Conservation (phyloP, 2,329 filamentous ascomycete genomes). For the Fonsecaea pugnacius region DNA sequence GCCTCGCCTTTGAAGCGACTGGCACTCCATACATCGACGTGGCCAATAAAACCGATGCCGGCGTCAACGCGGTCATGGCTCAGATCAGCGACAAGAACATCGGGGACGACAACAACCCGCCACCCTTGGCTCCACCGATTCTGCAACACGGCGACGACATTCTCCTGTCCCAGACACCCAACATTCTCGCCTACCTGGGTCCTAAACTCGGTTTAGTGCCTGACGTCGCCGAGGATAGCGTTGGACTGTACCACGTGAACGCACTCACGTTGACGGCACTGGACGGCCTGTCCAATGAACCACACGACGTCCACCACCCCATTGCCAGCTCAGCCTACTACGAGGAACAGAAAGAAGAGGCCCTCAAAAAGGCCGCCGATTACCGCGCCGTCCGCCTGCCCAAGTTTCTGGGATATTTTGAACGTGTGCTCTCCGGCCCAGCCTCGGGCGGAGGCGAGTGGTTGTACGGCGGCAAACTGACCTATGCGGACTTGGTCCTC, state of each 20-base stretch:
- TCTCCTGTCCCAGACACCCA: slow-evolving; percentile 70
- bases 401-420: slow-evolving; percentile 73
- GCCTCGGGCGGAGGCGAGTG: slow-evolving; percentile 64
- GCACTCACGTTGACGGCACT: slow-evolving; percentile 70
- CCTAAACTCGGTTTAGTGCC: slow-evolving; percentile 59
- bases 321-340: slow-evolving; percentile 65
- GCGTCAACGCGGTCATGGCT: slow-evolving; percentile 56
- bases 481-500: slow-evolving; percentile 73
- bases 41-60: slow-evolving; percentile 55
- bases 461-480: slow-evolving; percentile 67
- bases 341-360: slow-evolving; percentile 74
- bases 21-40: slow-evolving; percentile 68
- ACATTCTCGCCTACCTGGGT: slow-evolving; percentile 73
- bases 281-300: slow-evolving; percentile 71
- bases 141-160: slow-evolving; percentile 60
- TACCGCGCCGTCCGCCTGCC: slow-evolving; percentile 68
- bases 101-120: slow-evolving; percentile 64
- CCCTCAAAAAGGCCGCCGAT: slow-evolving; percentile 60
- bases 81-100: slow-evolving; percentile 48
- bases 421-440: slow-evolving; percentile 66
- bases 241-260: slow-evolving; percentile 63
- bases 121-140: slow-evolving; percentile 68
- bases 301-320: slow-evolving; percentile 78
- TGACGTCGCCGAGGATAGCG: slow-evolving; percentile 49
- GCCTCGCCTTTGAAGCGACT: slow-evolving; percentile 72